A percentile compares a stretch with the other conserved stretches of the same genome.
Evolutionary conservation across 2,329 filamentous ascomycete species (phyloP).

Genomic region (Aspergillus pseudoviridinutans): DNA sequence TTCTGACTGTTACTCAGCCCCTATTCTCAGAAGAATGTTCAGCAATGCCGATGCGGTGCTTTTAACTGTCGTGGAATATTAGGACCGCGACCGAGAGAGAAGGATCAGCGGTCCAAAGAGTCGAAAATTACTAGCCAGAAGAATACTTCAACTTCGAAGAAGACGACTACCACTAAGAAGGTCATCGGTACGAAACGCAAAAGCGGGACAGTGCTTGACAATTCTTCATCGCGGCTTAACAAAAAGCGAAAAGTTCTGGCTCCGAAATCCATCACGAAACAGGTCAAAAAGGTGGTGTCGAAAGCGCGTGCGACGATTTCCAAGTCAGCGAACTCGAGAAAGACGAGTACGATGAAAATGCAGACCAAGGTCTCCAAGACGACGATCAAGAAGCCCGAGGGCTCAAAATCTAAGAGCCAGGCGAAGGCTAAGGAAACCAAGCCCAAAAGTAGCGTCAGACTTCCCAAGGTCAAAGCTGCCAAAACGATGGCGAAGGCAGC

Average conservation of each 20-base stretch:
- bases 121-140: constrained; percentile 21
- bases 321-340: constrained; percentile 15
- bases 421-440: constrained; percentile 12
- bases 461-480: constrained; percentile 25
- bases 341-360: constrained; percentile 13
- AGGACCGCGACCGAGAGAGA: constrained; percentile 53
- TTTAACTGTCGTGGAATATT: constrained; percentile 59
- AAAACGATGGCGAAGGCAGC: constrained; percentile 26
- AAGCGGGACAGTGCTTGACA: constrained; percentile 20
- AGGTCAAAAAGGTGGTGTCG: constrained; percentile 29
- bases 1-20: constrained; percentile 36
- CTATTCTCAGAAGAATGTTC: constrained; percentile 60
- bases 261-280: constrained; percentile 29
- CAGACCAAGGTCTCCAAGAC: constrained; percentile 11
- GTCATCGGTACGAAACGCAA: constrained; percentile 32
- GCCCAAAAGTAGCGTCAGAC: constrained; percentile 21
- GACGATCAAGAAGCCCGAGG: constrained; percentile 11
- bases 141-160: constrained; percentile 18
- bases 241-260: constrained; percentile 29
- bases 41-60: constrained; percentile 61
- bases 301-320: constrained; percentile 20
- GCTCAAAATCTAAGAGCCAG: constrained; percentile 15
- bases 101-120: constrained; percentile 32
- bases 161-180: constrained; percentile 11
- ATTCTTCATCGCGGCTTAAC: constrained; percentile 25